Evolutionary conservation across 2,329 filamentous ascomycete genomes (phyloP).

Genomic region (Fusarium sambucinum): DNA sequence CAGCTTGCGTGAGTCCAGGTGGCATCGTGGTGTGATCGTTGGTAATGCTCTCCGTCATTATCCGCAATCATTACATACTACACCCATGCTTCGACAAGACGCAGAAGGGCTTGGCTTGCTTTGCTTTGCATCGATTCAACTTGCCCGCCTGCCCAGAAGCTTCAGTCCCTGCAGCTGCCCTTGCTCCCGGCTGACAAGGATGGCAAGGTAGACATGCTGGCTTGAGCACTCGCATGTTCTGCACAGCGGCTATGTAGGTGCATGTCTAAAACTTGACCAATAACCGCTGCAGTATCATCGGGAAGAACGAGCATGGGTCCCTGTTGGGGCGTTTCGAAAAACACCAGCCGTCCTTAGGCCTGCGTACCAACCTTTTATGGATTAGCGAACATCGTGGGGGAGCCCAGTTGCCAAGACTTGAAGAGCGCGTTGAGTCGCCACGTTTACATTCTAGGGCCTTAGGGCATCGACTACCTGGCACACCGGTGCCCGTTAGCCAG

Average conservation of each 20-base stretch:
- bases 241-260: conserved; percentile 58
- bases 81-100: conserved; percentile 42
- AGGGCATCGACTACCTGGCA: conserved; percentile 38
- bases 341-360: conserved; percentile 39
- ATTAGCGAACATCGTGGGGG: conserved; percentile 42
- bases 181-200: conserved; percentile 41
- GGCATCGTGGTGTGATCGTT: conserved; percentile 39
- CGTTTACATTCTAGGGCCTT: conserved; percentile 42
- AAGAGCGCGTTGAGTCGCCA: conserved; percentile 40
- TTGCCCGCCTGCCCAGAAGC: conserved; percentile 35
- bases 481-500: conserved; percentile 46
- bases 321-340: conserved; percentile 50
- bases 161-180: conserved; percentile 51
- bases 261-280: conserved; percentile 53
- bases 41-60: conserved; percentile 42
- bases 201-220: conserved; percentile 48
- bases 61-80: conserved; percentile 33
- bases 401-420: conserved; percentile 40
- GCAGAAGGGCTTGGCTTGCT: conserved; percentile 45
- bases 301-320: conserved; percentile 46
- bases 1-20: conserved; percentile 10
- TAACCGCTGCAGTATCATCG: conserved; percentile 44
- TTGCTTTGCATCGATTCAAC: conserved; percentile 40
- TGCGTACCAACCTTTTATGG: conserved; percentile 38
- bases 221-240: conserved; percentile 58